Base-by-base conservation (phyloP, 129 eudicot species). In the Flaveria sonorensis region DNA sequence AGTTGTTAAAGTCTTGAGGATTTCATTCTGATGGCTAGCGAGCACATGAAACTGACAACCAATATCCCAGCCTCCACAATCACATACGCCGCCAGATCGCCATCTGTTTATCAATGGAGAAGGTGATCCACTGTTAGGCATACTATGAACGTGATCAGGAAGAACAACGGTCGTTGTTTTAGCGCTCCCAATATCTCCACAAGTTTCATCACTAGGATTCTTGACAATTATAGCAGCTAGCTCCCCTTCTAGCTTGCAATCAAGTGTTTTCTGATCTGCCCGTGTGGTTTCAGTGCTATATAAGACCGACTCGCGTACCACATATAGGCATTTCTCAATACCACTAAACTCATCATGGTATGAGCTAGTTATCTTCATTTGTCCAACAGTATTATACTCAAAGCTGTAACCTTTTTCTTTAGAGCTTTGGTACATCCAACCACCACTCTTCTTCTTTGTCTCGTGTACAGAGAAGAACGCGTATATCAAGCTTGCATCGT, bases 61-160 rank as follows among this genome's bases (percentile, higher is more conserved):
- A 23, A 87, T 67, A 78, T 93, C 98, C 98, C 98, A 93, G 1
- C 98, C 98, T 70, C 97, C 98, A 87, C 97, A 90, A 43, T 93
- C 98, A 59, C 98, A 93, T 12, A 56, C 76, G 47, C 96, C 96
- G 30, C 95, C 88, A 19, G 85, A 83, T 85, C 82, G 87, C 98
- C 96, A 90, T 66, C 96, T 78, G 74, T 74, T 68, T 16, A 90
- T 75, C 78, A 91, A 81, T 10, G 98, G 75, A 14, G 92, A 87
- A 62, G 89, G 96, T 1, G 72, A 46, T 18, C 89, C 88, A 46
- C 80, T 57, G 45, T 19, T 81, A 30, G 98, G 97, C 78, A 81
- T 68, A 56, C 89, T 81, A 77, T 93, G 98, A 81, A 73, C 78
- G 48, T 87, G 91, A 10, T 89, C 97, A 52, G 96, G 97, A 55